These are phyloP conservation scores for Coriaria nepalensis DNA, from an alignment of 306 rosid species.

Conservation along the genomic window DNA sequence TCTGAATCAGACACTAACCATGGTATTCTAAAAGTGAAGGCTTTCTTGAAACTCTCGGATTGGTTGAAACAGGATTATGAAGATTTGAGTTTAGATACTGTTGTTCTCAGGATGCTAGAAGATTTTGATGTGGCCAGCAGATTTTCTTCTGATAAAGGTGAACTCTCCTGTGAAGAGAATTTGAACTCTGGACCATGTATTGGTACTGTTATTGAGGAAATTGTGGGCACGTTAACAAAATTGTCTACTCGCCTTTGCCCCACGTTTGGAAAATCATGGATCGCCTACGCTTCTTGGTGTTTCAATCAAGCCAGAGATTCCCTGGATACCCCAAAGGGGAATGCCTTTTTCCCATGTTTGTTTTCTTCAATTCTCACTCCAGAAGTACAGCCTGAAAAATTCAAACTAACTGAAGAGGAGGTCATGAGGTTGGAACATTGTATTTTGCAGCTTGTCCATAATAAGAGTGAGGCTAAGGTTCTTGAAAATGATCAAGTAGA, in stretches of 20 bases:
- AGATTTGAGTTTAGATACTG: slow-evolving; percentile 34
- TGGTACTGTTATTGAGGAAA: slow-evolving; percentile 51
- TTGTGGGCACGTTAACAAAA: slow-evolving; percentile 68
- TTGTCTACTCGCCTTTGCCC: slow-evolving; percentile 75
- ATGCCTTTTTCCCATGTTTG: slow-evolving; percentile 33
- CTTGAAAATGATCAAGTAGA: slow-evolving; percentile 34
- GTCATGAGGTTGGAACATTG: slow-evolving; percentile 36
- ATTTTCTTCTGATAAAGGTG: slow-evolving; percentile 23
- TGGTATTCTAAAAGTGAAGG: slow-evolving; percentile 67
- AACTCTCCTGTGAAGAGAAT: slow-evolving; percentile 21
- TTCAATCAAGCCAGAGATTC: slow-evolving; percentile 65
- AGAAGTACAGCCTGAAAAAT: slow-evolving; percentile 61
- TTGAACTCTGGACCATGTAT: slow-evolving; percentile 16
- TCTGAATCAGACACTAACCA: slow-evolving; percentile 31
- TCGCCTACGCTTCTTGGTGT: slow-evolving; percentile 95
- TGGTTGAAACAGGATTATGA: slow-evolving; percentile 60
- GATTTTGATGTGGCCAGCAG: slow-evolving; percentile 37
- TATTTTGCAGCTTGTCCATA: slow-evolving; percentile 38
- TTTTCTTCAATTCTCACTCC: slow-evolving; percentile 50
- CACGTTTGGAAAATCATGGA: slow-evolving; percentile 85
- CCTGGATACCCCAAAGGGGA: slow-evolving; percentile 36
- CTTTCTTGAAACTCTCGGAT: slow-evolving; percentile 72
- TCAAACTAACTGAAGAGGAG: slow-evolving; percentile 62
- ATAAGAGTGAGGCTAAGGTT: slow-evolving; percentile 25
- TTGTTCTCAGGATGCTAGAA: slow-evolving; percentile 41